Evolutionary conservation across 305 asterid species (phyloP).

Genomic region (Fraxinus xanthoxyloides): DNA sequence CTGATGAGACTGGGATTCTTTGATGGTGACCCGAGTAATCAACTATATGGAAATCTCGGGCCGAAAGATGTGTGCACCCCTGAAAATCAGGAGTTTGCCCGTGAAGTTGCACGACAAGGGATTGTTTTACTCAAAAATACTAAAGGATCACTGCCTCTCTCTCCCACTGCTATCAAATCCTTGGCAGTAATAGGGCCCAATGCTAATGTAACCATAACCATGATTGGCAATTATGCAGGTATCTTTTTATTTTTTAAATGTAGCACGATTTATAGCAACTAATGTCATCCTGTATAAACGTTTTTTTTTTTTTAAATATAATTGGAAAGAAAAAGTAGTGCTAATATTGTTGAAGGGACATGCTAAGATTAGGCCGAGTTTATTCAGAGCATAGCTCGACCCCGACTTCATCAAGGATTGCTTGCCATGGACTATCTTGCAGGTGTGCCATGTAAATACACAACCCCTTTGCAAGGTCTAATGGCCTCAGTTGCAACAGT

Average conservation of each 20-base stretch:
- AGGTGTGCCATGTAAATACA: conserved; percentile 63
- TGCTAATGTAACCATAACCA: conserved; percentile 56
- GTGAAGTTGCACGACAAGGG: conserved; percentile 78
- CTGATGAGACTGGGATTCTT: conserved; percentile 86
- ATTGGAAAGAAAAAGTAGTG: not conserved
- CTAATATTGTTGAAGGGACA: not conserved
- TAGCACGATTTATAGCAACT: not conserved
- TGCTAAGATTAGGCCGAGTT: not conserved
- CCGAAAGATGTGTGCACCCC: conserved; percentile 74
- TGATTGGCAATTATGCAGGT: conserved; percentile 83
- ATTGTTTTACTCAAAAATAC: conserved; percentile 75
- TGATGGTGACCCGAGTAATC: conserved; percentile 73
- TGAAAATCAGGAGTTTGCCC: conserved; percentile 61
- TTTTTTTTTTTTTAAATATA: not conserved
- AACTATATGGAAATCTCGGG: conserved; percentile 66
- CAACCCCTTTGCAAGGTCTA: conserved; percentile 60
- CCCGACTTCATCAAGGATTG: not conserved
- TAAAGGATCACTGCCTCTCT: conserved; percentile 57
- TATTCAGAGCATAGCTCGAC: not conserved
- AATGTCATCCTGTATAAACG: not conserved
- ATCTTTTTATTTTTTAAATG: not conserved
- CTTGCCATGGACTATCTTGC: not conserved
- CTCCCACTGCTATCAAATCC: conserved; percentile 47
- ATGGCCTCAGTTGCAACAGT: conserved; percentile 40
- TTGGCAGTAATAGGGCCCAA: conserved; percentile 88